Evolutionary conservation across 2,329 filamentous ascomycete genomes (phyloP).

Genomic region (Aspergillus sp.): DNA sequence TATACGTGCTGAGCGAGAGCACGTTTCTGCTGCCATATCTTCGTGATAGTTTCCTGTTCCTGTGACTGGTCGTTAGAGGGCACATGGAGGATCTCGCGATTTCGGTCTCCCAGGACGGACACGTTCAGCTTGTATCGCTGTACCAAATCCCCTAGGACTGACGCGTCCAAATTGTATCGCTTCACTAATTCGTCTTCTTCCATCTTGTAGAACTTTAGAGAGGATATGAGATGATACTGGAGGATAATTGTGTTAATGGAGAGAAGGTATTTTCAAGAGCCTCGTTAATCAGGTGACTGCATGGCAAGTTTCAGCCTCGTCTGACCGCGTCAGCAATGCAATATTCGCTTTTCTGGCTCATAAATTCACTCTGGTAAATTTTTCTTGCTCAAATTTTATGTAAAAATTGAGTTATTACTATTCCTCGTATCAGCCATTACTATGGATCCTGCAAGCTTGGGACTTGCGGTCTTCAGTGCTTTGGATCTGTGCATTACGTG

Average conservation of each 20-base stretch:
- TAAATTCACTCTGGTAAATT: no score
- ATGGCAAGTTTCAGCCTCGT: neutral
- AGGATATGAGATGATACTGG: no score
- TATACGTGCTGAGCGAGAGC: neutral
- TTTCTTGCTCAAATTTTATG: no score
- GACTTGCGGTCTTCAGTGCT: neutral
- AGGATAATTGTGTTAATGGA: no score
- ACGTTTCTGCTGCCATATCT: neutral
- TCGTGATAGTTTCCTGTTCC: neutral
- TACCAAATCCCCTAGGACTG: neutral
- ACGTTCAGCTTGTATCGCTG: conserved; percentile 1
- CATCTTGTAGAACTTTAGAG: conserved; percentile 1
- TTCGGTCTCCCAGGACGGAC: neutral
- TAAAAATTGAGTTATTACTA: no score
- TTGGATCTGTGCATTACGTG: neutral
- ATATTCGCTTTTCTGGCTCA: no score
- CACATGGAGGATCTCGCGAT: neutral
- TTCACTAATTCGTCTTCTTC: neutral
- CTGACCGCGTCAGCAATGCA: neutral
- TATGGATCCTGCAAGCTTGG: neutral
- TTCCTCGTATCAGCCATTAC: no score
- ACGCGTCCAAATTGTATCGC: neutral
- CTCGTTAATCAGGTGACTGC: neutral
- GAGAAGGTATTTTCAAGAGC: neutral
- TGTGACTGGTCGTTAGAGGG: neutral